Conservation (phyloP, 768 basidiomycete genomes). For the Plicaturopsis crispa region DNA sequence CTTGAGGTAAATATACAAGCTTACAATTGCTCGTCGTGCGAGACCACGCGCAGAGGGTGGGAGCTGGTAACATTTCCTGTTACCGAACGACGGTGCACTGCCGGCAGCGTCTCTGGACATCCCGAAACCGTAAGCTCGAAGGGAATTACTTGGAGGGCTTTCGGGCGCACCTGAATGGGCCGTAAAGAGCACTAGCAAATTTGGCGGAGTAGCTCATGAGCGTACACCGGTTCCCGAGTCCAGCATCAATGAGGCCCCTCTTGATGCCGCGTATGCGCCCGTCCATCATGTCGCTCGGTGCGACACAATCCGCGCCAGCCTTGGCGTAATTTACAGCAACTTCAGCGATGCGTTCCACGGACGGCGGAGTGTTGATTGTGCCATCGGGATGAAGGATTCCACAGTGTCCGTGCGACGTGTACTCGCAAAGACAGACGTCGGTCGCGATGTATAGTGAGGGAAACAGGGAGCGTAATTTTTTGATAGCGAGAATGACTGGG, state of each 20-base stretch:
- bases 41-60: conserved; percentile 85
- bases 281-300: conserved; percentile 99
- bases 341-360: conserved; percentile 82
- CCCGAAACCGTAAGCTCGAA: not conserved
- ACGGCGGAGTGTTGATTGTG: conserved; percentile 69
- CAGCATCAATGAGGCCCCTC: conserved; percentile 70
- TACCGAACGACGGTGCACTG: conserved; percentile 88
- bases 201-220: conserved; percentile 98
- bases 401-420: conserved; percentile 97
- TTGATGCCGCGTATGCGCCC: conserved; percentile 91
- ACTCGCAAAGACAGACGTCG: conserved; percentile 99
- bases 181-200: conserved; percentile 92
- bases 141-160: too few species aligned
- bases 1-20: conserved; percentile 19
- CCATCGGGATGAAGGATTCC: conserved; percentile 71
- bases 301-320: conserved; percentile 97
- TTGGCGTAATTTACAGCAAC: conserved; percentile 89
- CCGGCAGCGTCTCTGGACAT: conserved; percentile 86
- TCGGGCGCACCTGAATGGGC: conserved; percentile 91
- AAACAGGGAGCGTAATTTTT: conserved; percentile 66
- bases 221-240: conserved; percentile 80
- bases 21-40: conserved; percentile 86
- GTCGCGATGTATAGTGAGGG: conserved; percentile 84
- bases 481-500: conserved; percentile 92
- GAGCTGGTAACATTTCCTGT: conserved; percentile 97